Evolutionary conservation across 345 rosid genomes (phyloP).

Genomic region (Chamaenerion angustifolium): DNA sequence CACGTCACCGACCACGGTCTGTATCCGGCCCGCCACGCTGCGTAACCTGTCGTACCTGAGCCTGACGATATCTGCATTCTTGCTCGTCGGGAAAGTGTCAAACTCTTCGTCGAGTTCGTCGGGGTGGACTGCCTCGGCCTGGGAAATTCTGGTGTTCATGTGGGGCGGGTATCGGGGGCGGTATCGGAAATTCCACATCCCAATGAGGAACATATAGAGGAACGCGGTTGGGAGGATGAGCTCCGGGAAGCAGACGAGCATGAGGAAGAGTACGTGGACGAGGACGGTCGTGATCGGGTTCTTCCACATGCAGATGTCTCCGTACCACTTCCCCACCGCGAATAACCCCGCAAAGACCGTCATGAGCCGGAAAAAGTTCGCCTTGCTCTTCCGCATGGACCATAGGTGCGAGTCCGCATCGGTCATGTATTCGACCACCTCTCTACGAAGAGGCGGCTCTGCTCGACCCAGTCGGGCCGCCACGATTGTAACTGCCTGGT

Average conservation of each 20-base stretch:
- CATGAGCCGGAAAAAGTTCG: slow-evolving; percentile 82
- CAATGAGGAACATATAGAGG: slow-evolving; percentile 86
- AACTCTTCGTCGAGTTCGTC: slow-evolving; percentile 96
- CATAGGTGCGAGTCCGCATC: slow-evolving; percentile 91
- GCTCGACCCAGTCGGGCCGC: slow-evolving; percentile 75
- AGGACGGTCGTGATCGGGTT: slow-evolving; percentile 80
- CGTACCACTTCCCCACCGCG: slow-evolving; percentile 75
- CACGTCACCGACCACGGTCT: slow-evolving; percentile 88
- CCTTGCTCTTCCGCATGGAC: slow-evolving; percentile 98
- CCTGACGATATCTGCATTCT: slow-evolving; percentile 58
- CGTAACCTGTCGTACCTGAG: slow-evolving; percentile 91
- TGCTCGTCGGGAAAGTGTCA: slow-evolving; percentile 71
- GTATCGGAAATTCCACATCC: slow-evolving; percentile 81
- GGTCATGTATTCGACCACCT: slow-evolving; percentile 89
- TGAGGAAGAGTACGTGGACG: slow-evolving; percentile 69
- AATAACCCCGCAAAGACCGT: slow-evolving; percentile 59
- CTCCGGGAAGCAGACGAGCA: slow-evolving; percentile 85
- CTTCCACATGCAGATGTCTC: slow-evolving; percentile 72
- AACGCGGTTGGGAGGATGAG: slow-evolving; percentile 76
- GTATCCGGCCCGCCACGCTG: slow-evolving; percentile 90
- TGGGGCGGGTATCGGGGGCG: slow-evolving; percentile 95
- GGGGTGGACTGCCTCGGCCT: slow-evolving; percentile 70
- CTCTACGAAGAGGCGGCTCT: slow-evolving; percentile 87
- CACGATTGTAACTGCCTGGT: slow-evolving; percentile 72
- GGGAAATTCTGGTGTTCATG: slow-evolving; percentile 88